A percentile compares a stretch with the other conserved stretches of the same genome.
Conservation (phyloP, 768 basidiomycete genomes). For the Phanerochaete carnosa region DNA sequence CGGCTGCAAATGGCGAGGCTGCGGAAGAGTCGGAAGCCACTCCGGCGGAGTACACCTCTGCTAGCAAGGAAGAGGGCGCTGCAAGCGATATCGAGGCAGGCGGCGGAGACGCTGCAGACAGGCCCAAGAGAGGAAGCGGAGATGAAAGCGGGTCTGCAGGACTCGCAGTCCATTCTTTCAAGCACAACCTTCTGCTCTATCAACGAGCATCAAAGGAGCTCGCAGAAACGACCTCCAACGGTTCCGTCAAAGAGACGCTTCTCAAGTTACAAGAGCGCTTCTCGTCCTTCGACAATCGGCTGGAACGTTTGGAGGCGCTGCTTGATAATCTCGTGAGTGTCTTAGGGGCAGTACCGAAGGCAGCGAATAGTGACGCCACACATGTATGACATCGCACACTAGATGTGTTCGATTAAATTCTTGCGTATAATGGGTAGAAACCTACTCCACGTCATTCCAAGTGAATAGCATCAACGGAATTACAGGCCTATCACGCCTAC, state of each 20-base stretch:
- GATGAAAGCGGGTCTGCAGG: not conserved
- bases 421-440: too few species aligned
- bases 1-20: too few species aligned
- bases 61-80: too few species aligned
- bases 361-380: not conserved
- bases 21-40: too few species aligned
- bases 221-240: not conserved
- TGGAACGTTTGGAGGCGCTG: not conserved
- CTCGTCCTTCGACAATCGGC: not conserved
- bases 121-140: not conserved
- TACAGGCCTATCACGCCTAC: too few species aligned
- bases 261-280: not conserved
- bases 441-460: too few species aligned
- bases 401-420: too few species aligned
- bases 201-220: not conserved
- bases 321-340: not conserved
- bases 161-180: not conserved
- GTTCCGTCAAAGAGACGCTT: not conserved
- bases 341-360: not conserved
- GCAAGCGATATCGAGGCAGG: too few species aligned
- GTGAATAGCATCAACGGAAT: too few species aligned
- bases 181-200: not conserved
- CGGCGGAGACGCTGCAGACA: too few species aligned
- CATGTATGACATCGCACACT: too few species aligned
- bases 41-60: too few species aligned